Conservation (phyloP, 495 filamentous ascomycete genomes). For the Penicillium egyptiacum region DNA sequence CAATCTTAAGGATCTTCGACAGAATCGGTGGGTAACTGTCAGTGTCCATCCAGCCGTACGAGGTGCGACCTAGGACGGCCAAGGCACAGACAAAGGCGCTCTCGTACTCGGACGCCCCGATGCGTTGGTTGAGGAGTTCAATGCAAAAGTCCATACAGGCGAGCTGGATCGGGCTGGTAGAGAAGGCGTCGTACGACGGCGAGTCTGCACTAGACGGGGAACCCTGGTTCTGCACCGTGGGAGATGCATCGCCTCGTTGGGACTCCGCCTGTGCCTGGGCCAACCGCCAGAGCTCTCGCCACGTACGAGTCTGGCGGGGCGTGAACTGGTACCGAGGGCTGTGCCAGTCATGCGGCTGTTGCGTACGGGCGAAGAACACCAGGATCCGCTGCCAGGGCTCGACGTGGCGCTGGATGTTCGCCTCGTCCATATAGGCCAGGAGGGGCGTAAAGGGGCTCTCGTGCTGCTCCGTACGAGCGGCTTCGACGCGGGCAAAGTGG, state of each 20-base stretch:
- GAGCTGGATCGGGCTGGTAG: too few relatives aligned
- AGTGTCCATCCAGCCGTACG: neutral
- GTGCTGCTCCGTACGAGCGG: neutral
- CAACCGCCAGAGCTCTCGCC: neutral
- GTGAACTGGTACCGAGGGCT: slow-evolving; percentile 7
- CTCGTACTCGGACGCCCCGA: slow-evolving; percentile 8
- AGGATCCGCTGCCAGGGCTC: slow-evolving; percentile 20
- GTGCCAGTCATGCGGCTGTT: slow-evolving; percentile 7
- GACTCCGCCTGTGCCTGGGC: too few relatives aligned
- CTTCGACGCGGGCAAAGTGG: slow-evolving; percentile 2
- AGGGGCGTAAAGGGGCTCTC: slow-evolving; percentile 10
- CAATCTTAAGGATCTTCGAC: slow-evolving; percentile 12
- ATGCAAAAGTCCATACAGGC: slow-evolving; percentile 19
- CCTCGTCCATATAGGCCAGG: slow-evolving; percentile 13
- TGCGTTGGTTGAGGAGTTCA: slow-evolving; percentile 16
- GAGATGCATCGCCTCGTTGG: too few relatives aligned
- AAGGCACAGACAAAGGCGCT: slow-evolving; percentile 15
- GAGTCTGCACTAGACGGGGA: too few relatives aligned
- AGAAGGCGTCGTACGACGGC: too few relatives aligned
- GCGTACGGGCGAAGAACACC: slow-evolving; percentile 16
- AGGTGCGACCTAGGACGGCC: neutral
- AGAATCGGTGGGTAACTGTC: slow-evolving; percentile 10
- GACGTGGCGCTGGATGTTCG: slow-evolving; percentile 9
- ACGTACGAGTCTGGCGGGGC: neutral
- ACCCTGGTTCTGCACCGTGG: too few relatives aligned